Evolutionary conservation across 2,329 filamentous ascomycete genomes (phyloP).

Genomic region (Pezizomycotina sp.): DNA sequence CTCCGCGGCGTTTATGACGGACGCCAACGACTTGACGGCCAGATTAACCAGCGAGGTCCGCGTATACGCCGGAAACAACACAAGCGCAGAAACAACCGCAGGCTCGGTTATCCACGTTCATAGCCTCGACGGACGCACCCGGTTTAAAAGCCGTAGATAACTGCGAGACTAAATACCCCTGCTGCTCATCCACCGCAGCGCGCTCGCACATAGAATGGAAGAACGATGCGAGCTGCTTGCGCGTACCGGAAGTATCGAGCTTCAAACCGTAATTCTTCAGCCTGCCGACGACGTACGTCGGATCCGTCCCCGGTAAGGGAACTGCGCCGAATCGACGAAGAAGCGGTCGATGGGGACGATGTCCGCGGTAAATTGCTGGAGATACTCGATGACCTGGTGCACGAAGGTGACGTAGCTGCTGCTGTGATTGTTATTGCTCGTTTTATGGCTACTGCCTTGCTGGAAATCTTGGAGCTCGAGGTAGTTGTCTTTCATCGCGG

Average conservation of each 20-base stretch:
- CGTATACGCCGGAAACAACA: no score
- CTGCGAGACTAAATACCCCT: slow-evolving; percentile 40
- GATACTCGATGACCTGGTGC: slow-evolving; percentile 40
- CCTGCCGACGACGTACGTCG: slow-evolving; percentile 45
- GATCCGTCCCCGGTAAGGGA: slow-evolving; percentile 45
- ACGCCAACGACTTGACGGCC: no score
- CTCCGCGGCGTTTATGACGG: no score
- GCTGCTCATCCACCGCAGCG: slow-evolving; percentile 41
- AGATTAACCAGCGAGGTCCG: no score
- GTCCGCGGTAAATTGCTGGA: slow-evolving; percentile 45
- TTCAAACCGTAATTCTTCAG: slow-evolving; percentile 43
- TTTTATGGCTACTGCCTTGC: slow-evolving; percentile 26
- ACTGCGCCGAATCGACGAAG: slow-evolving; percentile 35
- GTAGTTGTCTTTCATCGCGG: slow-evolving; percentile 44
- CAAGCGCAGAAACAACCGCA: no score
- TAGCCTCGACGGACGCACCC: no score
- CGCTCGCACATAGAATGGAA: slow-evolving; percentile 43
- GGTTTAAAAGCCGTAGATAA: slow-evolving; percentile 32
- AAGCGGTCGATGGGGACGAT: slow-evolving; percentile 36
- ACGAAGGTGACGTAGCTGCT: slow-evolving; percentile 46
- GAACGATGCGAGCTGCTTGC: slow-evolving; percentile 42
- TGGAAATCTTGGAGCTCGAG: slow-evolving; percentile 32
- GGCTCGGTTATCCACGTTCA: no score
- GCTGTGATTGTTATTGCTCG: slow-evolving; percentile 13
- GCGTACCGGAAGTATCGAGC: slow-evolving; percentile 33